These are phyloP conservation scores for Begonia fuchsioides DNA, from an alignment of 306 rosid species.

Conservation along the genomic window DNA sequence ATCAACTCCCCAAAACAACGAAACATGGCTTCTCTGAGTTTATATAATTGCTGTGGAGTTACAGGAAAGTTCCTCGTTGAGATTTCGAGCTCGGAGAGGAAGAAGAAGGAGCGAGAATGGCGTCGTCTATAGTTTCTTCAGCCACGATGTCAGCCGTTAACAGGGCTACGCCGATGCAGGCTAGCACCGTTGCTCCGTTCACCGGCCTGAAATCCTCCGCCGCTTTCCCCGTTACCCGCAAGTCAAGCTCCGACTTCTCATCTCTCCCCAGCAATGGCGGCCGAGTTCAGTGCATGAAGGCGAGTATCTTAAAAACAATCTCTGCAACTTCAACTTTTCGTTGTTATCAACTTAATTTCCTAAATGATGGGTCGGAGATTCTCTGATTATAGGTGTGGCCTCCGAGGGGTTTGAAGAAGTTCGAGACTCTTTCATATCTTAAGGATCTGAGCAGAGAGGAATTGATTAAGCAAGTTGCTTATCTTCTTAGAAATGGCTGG, in stretches of 20 bases:
- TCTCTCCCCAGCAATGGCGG: slow-evolving; percentile 55
- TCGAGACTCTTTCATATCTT: slow-evolving; percentile 85
- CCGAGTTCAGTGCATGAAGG: slow-evolving; percentile 62
- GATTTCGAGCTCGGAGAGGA: not conserved
- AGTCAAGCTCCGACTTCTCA: slow-evolving; percentile 55
- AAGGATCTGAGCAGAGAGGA: not conserved
- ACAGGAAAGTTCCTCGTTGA: not conserved
- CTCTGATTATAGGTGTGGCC: slow-evolving; percentile 61
- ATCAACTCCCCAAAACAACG: not conserved
- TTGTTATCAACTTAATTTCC: not conserved
- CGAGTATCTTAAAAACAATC: not conserved
- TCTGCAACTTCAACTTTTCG: not conserved
- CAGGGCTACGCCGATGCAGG: slow-evolving; percentile 36
- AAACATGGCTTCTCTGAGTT: not conserved
- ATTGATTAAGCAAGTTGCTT: slow-evolving; percentile 38
- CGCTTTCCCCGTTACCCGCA: slow-evolving; percentile 44
- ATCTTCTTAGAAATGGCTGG: slow-evolving; percentile 51
- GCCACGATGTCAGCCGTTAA: slow-evolving; percentile 33
- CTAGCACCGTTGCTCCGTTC: slow-evolving; percentile 50
- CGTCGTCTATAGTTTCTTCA: slow-evolving; percentile 35
- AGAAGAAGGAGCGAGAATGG: not conserved
- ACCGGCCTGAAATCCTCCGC: slow-evolving; percentile 53
- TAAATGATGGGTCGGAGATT: not conserved
- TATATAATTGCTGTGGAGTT: not conserved
- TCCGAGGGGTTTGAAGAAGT: slow-evolving; percentile 39